phyloP scores from a whole-genome alignment of 202 grass and related monocot species.

The Hordeum pubiflorum region DNA sequence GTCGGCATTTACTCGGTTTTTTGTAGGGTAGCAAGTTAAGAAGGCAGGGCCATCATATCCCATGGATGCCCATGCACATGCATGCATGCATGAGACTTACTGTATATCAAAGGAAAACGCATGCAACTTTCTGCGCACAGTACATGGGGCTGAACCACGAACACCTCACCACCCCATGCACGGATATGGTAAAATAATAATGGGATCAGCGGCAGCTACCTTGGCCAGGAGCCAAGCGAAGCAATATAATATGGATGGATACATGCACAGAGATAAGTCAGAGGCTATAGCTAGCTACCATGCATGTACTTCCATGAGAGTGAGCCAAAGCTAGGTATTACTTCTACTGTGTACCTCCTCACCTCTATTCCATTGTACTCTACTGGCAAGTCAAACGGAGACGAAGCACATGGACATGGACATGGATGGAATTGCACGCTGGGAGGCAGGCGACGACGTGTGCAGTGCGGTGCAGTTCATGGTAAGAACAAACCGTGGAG shows the following conservation, averaged over 20 bases:
- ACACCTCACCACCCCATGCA: not conserved
- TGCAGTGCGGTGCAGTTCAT: not conserved
- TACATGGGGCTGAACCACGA: not conserved
- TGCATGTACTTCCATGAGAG: not conserved
- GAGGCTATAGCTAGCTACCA: not conserved
- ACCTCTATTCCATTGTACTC: not conserved
- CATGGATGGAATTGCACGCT: not conserved
- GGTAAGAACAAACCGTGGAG: constrained; percentile 59
- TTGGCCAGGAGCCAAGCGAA: constrained; percentile 11
- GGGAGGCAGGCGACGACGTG: not conserved
- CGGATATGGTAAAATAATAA: constrained; percentile 37
- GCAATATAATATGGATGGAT: not conserved
- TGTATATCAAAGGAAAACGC: not conserved
- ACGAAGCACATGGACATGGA: no score
- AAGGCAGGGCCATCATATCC: not conserved
- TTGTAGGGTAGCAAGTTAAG: constrained; percentile 40
- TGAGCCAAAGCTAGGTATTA: not conserved
- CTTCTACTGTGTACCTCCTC: not conserved
- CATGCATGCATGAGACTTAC: not conserved
- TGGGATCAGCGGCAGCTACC: constrained; percentile 10
- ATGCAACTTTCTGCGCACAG: not conserved
- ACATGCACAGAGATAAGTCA: not conserved
- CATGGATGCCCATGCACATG: not conserved
- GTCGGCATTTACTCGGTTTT: constrained; percentile 36
- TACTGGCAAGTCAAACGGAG: not conserved